Conservation (phyloP, 306 rosid genomes). For the Cucurbita moschata region DNA sequence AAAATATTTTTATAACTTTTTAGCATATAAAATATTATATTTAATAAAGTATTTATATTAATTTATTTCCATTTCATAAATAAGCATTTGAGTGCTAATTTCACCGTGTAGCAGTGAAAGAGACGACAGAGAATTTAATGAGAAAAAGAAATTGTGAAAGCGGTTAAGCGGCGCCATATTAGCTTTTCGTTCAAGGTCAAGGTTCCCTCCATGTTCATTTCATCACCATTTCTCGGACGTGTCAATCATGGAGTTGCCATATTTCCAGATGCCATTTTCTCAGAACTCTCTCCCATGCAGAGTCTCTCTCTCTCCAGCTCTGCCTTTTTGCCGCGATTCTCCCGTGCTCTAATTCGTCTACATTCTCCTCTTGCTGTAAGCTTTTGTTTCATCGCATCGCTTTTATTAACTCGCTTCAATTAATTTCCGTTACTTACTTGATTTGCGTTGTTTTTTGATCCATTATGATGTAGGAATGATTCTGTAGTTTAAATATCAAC, state of each 20-base stretch:
- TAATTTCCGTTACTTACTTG: neutral
- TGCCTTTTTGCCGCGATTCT: neutral
- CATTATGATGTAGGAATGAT: neutral
- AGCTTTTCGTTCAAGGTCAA: neutral
- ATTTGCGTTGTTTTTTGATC: neutral
- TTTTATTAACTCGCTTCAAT: neutral
- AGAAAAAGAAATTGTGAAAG: neutral
- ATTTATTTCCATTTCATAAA: too few relatives aligned
- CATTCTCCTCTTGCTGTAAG: neutral
- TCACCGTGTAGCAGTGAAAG: too few relatives aligned
- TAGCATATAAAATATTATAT: too few relatives aligned
- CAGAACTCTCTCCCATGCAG: neutral
- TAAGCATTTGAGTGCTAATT: too few relatives aligned
- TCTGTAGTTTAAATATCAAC: neutral
- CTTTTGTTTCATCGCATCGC: too few relatives aligned
- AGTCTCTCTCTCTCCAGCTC: constrained; percentile 1
- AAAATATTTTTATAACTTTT: too few relatives aligned
- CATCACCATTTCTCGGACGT: constrained; percentile 4
- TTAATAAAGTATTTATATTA: too few relatives aligned
- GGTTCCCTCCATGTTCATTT: neutral
- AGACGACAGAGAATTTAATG: too few relatives aligned
- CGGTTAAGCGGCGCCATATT: neutral
- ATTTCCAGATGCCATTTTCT: constrained; percentile 8
- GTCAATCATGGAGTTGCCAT: constrained; percentile 10
- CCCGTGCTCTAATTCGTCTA: neutral